phyloP scores from a whole-genome alignment of 2,329 filamentous ascomycete genomes.

The Talaromyces funiculosus region DNA sequence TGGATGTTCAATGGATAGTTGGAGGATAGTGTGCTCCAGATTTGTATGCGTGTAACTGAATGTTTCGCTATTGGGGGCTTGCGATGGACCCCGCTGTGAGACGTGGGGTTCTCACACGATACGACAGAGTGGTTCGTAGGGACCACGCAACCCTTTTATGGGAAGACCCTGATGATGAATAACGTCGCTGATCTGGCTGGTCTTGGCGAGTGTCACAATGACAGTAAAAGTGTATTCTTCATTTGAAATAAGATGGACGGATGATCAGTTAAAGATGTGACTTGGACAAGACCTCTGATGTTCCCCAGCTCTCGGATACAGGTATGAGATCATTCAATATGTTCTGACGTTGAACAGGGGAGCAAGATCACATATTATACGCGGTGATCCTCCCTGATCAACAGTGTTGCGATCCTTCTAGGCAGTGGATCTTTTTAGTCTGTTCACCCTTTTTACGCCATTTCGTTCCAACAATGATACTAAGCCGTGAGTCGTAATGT shows the following conservation, averaged over 20 bases:
- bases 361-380: not conserved
- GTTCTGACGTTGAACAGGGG: conserved; percentile 1
- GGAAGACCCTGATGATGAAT: not conserved
- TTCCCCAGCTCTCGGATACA: not conserved
- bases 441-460: not conserved
- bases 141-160: not conserved
- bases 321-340: conserved; percentile 6
- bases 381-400: conserved; percentile 1
- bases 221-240: not conserved
- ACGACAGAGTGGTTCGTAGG: conserved; percentile 2
- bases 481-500: not conserved
- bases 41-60: conserved; percentile 10
- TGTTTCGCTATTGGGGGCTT: conserved; percentile 8
- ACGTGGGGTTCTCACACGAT: conserved; percentile 9
- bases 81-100: conserved; percentile 4
- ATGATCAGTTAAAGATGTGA: not conserved
- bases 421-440: not conserved
- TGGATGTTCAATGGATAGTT: not conserved
- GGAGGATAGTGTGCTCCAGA: conserved; percentile 6
- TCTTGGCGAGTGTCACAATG: not conserved
- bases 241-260: not conserved
- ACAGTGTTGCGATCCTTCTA: not conserved
- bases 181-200: not conserved
- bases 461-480: not conserved
- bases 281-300: not conserved